Conservation (phyloP, 441 rosid species). For the Rhodomyrtus psidioides region DNA sequence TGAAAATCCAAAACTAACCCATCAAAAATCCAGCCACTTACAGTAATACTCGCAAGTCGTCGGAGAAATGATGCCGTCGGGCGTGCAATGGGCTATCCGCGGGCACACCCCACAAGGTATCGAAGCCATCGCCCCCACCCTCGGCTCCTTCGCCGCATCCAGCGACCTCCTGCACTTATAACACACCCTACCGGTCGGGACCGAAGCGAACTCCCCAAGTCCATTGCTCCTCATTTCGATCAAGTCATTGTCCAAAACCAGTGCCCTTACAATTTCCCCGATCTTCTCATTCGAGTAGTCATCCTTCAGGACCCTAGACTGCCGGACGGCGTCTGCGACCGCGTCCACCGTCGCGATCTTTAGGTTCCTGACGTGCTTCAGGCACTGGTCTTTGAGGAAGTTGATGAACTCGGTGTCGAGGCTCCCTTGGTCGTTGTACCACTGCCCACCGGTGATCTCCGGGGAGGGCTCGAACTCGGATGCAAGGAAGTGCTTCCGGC, state of each 20-base stretch:
- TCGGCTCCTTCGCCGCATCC: slow-evolving; percentile 16
- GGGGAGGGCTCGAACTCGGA: slow-evolving; percentile 55
- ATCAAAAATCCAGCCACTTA: slow-evolving; percentile 68
- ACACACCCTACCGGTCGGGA: slow-evolving; percentile 42
- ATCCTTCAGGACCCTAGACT: slow-evolving; percentile 12
- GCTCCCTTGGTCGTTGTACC: slow-evolving; percentile 54
- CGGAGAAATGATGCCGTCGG: slow-evolving; percentile 63
- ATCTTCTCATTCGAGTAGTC: slow-evolving; percentile 30
- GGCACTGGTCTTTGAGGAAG: slow-evolving; percentile 28
- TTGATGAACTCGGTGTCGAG: slow-evolving; percentile 43
- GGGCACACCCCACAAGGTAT: slow-evolving; percentile 89
- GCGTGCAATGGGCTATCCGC: slow-evolving; percentile 40
- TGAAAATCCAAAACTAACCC: no score
- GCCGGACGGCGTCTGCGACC: slow-evolving; percentile 17
- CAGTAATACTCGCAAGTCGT: slow-evolving; percentile 46
- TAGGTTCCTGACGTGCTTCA: slow-evolving; percentile 15
- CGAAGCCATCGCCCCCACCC: slow-evolving; percentile 49
- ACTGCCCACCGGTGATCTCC: slow-evolving; percentile 70
- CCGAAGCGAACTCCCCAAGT: slow-evolving; percentile 35
- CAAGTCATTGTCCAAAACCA: slow-evolving; percentile 58
- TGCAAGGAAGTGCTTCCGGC: slow-evolving; percentile 45
- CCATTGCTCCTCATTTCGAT: slow-evolving; percentile 60
- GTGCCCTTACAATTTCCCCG: slow-evolving; percentile 46
- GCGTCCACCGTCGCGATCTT: slow-evolving; percentile 45
- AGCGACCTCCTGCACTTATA: slow-evolving; percentile 25